Conservation (phyloP, 306 rosid genomes). For the Glycyrrhiza uralensis region DNA sequence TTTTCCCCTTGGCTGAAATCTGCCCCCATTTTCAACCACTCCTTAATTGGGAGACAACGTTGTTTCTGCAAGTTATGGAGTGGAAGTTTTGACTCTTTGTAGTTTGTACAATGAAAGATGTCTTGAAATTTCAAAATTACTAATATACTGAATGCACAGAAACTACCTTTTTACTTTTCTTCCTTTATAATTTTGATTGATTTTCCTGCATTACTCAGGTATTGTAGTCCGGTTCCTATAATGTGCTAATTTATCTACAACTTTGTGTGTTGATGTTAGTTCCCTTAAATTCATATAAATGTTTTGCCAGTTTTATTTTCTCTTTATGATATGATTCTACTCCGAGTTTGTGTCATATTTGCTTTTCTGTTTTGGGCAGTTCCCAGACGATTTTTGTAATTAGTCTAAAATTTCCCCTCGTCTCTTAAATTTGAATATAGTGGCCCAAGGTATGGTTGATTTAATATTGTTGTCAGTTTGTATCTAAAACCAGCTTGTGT, state of each 20-base stretch:
- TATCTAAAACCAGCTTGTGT: too few relatives aligned
- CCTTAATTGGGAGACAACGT: not conserved
- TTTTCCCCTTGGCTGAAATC: not conserved
- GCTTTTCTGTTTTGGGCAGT: too few relatives aligned
- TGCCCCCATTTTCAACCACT: not conserved
- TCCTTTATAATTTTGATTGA: not conserved
- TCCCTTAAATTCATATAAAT: not conserved
- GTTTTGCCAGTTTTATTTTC: not conserved
- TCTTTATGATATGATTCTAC: not conserved
- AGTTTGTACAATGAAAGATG: not conserved
- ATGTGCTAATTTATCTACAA: not conserved
- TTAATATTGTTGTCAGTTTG: too few relatives aligned
- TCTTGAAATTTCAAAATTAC: not conserved
- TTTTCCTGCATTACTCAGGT: not conserved
- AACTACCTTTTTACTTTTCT: not conserved
- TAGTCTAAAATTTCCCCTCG: too few relatives aligned
- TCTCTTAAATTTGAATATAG: too few relatives aligned
- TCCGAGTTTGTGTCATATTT: not conserved
- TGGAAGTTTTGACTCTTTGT: not conserved
- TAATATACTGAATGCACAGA: not conserved
- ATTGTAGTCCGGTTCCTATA: not conserved
- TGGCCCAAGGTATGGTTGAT: too few relatives aligned
- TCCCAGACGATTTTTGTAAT: too few relatives aligned
- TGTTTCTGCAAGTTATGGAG: not conserved
- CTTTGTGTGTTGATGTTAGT: not conserved